A percentile compares a stretch with the other conserved stretches of the same genome.
Conservation (phyloP, 2,329 filamentous ascomycete genomes). For the Scedosporium apiospermum region DNA sequence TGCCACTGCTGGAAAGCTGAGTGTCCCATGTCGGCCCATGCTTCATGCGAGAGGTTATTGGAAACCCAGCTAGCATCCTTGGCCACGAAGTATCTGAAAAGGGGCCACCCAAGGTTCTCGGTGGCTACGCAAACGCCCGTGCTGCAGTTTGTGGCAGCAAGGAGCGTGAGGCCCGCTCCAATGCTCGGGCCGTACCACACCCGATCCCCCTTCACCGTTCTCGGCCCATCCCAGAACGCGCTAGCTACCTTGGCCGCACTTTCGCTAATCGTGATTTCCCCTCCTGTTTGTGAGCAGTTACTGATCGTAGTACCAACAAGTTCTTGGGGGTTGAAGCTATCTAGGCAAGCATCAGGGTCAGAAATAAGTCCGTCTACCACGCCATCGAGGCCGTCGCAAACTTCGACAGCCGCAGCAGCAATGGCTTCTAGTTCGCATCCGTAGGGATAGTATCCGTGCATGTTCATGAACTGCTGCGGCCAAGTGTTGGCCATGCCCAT, state of each 20-base stretch:
- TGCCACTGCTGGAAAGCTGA: not conserved
- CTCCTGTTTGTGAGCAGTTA: not conserved
- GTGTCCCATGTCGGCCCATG: not conserved
- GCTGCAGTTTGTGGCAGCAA: not conserved
- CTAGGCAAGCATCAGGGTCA: conserved; percentile 28
- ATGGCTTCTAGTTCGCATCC: conserved; percentile 30
- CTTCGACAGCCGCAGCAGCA: conserved; percentile 27
- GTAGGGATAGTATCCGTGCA: conserved; percentile 22
- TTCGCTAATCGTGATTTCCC: not conserved
- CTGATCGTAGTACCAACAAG: not conserved
- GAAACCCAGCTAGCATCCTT: not conserved
- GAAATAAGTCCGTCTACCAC: conserved; percentile 36
- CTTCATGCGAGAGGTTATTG: not conserved
- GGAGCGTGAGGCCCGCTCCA: not conserved
- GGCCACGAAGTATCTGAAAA: not conserved
- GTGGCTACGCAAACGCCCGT: not conserved
- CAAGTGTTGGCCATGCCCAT: conserved; percentile 11
- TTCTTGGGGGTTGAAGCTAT: not conserved
- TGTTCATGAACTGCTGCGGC: conserved; percentile 14
- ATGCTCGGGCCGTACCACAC: not conserved
- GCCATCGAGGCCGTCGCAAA: conserved; percentile 40
- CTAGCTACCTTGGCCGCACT: not conserved
- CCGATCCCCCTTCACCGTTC: not conserved
- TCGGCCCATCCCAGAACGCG: not conserved
- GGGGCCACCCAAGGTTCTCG: not conserved